These are phyloP conservation scores for Nitzschia palea DNA, from an alignment of 108 stramenopile species.

Conservation along the genomic window DNA sequence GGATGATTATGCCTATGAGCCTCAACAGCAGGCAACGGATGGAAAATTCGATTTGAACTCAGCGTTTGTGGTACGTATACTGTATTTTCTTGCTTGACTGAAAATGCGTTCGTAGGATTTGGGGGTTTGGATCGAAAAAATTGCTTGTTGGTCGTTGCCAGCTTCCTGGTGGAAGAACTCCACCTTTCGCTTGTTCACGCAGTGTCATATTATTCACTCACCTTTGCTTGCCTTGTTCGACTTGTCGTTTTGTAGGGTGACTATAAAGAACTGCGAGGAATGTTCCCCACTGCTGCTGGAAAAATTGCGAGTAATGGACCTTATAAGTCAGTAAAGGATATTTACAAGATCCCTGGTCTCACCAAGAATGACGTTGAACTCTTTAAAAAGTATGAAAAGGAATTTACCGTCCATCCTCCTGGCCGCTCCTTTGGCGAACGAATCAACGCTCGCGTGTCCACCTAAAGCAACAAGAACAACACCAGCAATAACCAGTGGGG, in stretches of 20 bases:
- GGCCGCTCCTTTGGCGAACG: conserved; percentile 65
- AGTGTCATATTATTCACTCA: background rate
- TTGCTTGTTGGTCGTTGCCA: no score
- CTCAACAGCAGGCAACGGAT: conserved; percentile 49
- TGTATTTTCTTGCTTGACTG: background rate
- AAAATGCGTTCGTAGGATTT: background rate
- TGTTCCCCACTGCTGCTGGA: conserved; percentile 55
- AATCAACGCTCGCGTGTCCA: conserved; percentile 72
- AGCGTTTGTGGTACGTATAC: conserved; percentile 60
- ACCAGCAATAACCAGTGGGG: no score
- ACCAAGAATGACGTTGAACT: conserved; percentile 54
- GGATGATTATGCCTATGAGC: conserved; percentile 24
- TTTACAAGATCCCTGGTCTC: conserved; percentile 63
- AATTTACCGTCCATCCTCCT: conserved; percentile 62
- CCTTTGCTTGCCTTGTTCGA: background rate
- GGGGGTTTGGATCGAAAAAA: background rate
- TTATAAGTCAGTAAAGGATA: conserved; percentile 54
- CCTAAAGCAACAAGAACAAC: conserved; percentile 53
- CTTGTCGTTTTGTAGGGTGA: conserved; percentile 37
- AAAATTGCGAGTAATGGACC: conserved; percentile 74
- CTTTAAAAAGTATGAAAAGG: conserved; percentile 68
- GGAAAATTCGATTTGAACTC: conserved; percentile 67
- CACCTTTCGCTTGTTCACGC: background rate
- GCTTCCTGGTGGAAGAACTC: no score
- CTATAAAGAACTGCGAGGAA: conserved; percentile 62